These are phyloP conservation scores for Starmerella apis DNA, from an alignment of 805 yeast species.

Conservation along the genomic window DNA sequence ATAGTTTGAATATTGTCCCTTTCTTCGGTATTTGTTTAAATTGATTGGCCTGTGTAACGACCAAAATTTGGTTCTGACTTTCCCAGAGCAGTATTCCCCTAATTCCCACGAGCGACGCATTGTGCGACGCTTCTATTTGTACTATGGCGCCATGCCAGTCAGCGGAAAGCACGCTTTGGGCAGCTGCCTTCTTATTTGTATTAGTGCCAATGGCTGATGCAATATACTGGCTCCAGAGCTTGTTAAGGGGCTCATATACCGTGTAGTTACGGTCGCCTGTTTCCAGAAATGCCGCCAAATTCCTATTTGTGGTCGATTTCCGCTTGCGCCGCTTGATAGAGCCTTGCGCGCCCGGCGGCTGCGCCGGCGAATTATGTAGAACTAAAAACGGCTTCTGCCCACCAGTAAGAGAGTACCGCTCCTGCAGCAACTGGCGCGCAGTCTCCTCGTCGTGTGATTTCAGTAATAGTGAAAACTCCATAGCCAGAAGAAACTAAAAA, in stretches of 20 bases:
- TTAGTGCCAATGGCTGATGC: constrained; percentile 39
- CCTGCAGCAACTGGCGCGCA: constrained; percentile 31
- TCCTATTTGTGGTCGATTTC: constrained; percentile 28
- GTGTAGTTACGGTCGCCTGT: constrained; percentile 33
- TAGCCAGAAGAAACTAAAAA: no score
- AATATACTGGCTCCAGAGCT: constrained; percentile 67
- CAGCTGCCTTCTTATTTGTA: constrained; percentile 11
- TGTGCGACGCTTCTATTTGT: constrained; percentile 48
- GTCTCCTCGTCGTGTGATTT: constrained; percentile 28
- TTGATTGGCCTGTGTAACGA: constrained; percentile 41
- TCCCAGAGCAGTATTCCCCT: constrained; percentile 79
- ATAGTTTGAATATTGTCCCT: constrained; percentile 38
- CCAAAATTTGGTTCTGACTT: constrained; percentile 57
- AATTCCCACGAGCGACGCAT: constrained; percentile 48
- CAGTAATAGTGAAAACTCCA: constrained; percentile 28
- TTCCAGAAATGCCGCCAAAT: constrained; percentile 31
- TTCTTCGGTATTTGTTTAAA: constrained; percentile 52
- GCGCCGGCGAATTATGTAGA: constrained; percentile 19
- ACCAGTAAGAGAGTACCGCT: constrained; percentile 33
- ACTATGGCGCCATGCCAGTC: constrained; percentile 73
- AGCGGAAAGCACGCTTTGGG: constrained; percentile 49
- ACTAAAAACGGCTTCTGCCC: constrained; percentile 32
- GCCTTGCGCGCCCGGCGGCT: constrained; percentile 7
- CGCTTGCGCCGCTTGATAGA: constrained; percentile 21
- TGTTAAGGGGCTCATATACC: constrained; percentile 45